Evolutionary conservation across 352 stramenopile genomes (phyloP).

Genomic region (Pythium rhizo-oryzae): DNA sequence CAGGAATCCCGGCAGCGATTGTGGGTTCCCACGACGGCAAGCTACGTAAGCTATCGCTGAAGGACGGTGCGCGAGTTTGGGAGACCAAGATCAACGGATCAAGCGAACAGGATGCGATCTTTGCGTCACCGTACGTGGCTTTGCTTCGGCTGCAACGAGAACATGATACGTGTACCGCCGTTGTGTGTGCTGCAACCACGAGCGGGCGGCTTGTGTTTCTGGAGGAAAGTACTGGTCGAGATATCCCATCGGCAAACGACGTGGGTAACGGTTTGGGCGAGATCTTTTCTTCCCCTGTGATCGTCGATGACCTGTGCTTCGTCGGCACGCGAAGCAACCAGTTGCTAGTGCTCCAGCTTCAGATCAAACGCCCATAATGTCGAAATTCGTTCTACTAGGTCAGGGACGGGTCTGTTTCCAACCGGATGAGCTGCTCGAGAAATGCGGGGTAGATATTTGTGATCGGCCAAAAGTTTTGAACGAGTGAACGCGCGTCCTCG

Average conservation of each 20-base stretch:
- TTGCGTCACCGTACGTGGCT: slow-evolving; percentile 44
- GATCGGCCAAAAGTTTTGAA: slow-evolving; percentile 17
- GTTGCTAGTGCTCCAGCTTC: slow-evolving; percentile 40
- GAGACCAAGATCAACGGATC: slow-evolving; percentile 21
- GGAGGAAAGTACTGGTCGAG: slow-evolving; percentile 40
- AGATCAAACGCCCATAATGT: neutral
- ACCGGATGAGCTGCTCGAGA: slow-evolving; percentile 22
- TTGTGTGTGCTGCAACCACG: slow-evolving; percentile 48
- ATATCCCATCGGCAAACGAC: slow-evolving; percentile 23
- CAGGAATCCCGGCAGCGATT: slow-evolving; percentile 12
- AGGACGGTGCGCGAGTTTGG: slow-evolving; percentile 42
- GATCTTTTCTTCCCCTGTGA: slow-evolving; percentile 60
- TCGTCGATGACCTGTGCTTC: slow-evolving; percentile 47
- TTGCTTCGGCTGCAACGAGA: neutral
- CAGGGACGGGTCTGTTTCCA: neutral
- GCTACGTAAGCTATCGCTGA: slow-evolving; percentile 42
- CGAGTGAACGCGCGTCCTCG: slow-evolving; percentile 22
- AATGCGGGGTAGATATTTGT: slow-evolving; percentile 22
- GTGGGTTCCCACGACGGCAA: slow-evolving; percentile 61
- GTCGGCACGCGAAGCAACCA: slow-evolving; percentile 53
- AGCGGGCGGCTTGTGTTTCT: slow-evolving; percentile 42
- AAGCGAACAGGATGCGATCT: slow-evolving; percentile 32
- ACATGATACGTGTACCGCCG: neutral
- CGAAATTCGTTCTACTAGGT: neutral
- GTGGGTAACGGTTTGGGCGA: slow-evolving; percentile 29